phyloP scores from a whole-genome alignment of 192 early-diverging fungal species.

The Coemansia sp. region DNA sequence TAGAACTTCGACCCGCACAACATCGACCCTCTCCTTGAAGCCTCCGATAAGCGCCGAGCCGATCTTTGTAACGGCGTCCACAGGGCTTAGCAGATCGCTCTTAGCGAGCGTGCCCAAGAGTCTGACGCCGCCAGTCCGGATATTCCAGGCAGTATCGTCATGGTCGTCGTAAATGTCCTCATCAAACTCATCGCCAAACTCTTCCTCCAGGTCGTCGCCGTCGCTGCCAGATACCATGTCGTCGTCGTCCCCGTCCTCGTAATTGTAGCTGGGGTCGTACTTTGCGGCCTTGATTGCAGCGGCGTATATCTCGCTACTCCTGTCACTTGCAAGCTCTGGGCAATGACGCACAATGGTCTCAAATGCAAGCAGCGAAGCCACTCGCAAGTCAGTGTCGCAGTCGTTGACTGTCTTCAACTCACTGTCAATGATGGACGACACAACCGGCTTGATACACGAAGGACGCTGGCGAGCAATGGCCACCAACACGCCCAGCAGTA shows the following conservation, averaged over 20 bases:
- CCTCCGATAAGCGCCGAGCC: slow-evolving; percentile 26
- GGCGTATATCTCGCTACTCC: slow-evolving; percentile 32
- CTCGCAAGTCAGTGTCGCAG: slow-evolving; percentile 38
- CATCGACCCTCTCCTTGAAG: slow-evolving; percentile 51
- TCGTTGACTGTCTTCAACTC: slow-evolving; percentile 36
- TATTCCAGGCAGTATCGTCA: slow-evolving; percentile 47
- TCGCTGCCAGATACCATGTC: slow-evolving; percentile 34
- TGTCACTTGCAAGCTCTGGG: slow-evolving; percentile 12
- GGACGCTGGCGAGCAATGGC: slow-evolving; percentile 50
- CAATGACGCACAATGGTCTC: slow-evolving; percentile 40
- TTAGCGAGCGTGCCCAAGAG: slow-evolving; percentile 37
- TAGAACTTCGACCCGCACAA: slow-evolving; percentile 49
- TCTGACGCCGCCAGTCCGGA: slow-evolving; percentile 50
- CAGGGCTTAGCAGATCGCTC: slow-evolving; percentile 24
- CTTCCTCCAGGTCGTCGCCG: slow-evolving; percentile 39
- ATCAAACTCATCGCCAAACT: slow-evolving; percentile 52
- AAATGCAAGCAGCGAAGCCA: slow-evolving; percentile 40
- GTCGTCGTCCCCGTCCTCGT: slow-evolving; percentile 25
- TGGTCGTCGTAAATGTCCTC: slow-evolving; percentile 53
- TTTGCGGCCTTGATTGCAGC: slow-evolving; percentile 23
- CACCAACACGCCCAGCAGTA: slow-evolving; percentile 46
- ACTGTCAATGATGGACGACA: slow-evolving; percentile 23
- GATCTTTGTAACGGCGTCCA: slow-evolving; percentile 23
- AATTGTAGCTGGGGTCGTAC: slow-evolving; percentile 54
- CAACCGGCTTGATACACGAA: slow-evolving; percentile 23